Conservation (phyloP, 2,329 filamentous ascomycete species). For the Sclerotinia borealis region DNA sequence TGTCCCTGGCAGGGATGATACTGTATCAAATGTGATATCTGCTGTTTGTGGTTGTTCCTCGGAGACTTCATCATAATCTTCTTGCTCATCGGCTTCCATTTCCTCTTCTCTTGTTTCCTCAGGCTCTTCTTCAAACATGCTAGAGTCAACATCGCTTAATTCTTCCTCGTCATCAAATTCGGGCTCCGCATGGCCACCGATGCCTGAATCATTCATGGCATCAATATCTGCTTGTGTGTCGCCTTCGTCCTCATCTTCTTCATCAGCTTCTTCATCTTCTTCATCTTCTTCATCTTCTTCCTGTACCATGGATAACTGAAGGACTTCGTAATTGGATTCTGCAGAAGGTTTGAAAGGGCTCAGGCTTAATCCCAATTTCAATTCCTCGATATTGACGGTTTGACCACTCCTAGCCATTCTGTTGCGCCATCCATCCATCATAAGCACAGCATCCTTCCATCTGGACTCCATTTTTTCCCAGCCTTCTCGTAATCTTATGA, state of each 20-base stretch:
- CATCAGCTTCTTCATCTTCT: conserved; percentile 14
- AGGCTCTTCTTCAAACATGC: conserved; percentile 44
- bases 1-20: conserved; percentile 24
- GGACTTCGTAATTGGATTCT: conserved; percentile 40
- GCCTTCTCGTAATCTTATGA: conserved; percentile 71
- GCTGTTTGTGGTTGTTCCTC: conserved; percentile 26
- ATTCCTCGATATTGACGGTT: conserved; percentile 61
- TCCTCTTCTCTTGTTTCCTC: conserved; percentile 28
- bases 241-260: conserved; percentile 24
- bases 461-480: conserved; percentile 91
- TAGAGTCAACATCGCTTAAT: conserved; percentile 30
- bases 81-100: conserved; percentile 32
- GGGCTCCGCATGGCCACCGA: conserved; percentile 19
- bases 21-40: conserved; percentile 24
- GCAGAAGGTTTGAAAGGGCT: conserved; percentile 52
- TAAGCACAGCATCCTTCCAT: conserved; percentile 81
- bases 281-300: conserved; percentile 18
- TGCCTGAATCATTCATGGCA: conserved; percentile 29
- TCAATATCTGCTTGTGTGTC: conserved; percentile 33
- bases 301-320: conserved; percentile 29
- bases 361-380: conserved; percentile 61
- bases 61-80: conserved; percentile 21
- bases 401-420: conserved; percentile 67
- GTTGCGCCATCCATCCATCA: conserved; percentile 90
- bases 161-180: conserved; percentile 26